Percentiles rank a stretch among this genome's conserved stretches.
Conservation (phyloP, 352 stramenopile genomes). For the Pythium pyrilobum region DNA sequence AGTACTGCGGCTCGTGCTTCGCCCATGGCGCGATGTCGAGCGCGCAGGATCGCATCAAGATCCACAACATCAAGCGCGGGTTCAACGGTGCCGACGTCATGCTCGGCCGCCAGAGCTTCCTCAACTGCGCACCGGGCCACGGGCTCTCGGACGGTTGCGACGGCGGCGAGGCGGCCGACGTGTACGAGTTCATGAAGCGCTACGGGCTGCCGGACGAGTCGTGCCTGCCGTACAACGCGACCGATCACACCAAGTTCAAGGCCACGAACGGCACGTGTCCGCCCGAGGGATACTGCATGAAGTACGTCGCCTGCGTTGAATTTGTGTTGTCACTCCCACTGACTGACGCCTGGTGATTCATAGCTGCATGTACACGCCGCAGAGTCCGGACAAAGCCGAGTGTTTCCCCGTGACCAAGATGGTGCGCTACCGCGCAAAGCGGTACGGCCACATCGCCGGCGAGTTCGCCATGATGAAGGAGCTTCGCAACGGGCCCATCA, state of each 20-base stretch:
- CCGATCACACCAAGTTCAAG: constrained; percentile 72
- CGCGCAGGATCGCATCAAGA: constrained; percentile 81
- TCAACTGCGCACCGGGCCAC: constrained; percentile 76
- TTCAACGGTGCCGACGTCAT: constrained; percentile 67
- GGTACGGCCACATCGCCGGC: constrained; percentile 55
- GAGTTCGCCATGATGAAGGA: constrained; percentile 85
- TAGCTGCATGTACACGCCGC: constrained; percentile 70
- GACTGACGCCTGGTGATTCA: not conserved
- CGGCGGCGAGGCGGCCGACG: constrained; percentile 61
- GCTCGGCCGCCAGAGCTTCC: constrained; percentile 73
- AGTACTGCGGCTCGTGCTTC: constrained; percentile 87
- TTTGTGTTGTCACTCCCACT: not conserved
- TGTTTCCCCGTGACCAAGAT: constrained; percentile 78
- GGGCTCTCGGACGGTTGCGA: constrained; percentile 59
- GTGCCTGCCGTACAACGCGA: constrained; percentile 77
- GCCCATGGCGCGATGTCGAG: constrained; percentile 71
- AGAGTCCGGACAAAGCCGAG: constrained; percentile 30
- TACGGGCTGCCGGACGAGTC: constrained; percentile 78
- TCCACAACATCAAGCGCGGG: constrained; percentile 56
- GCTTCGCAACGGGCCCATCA: constrained; percentile 84
- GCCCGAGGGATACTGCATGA: constrained; percentile 77
- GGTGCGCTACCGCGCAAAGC: constrained; percentile 78
- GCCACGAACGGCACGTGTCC: constrained; percentile 66
- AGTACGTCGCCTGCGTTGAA: constrained; percentile 33
- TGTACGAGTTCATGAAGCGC: constrained; percentile 76